Evolutionary conservation across 805 yeast species (phyloP), one percentile per base, ranked within the genome.

Genomic region (Danielozyma ontarioensis): DNA sequence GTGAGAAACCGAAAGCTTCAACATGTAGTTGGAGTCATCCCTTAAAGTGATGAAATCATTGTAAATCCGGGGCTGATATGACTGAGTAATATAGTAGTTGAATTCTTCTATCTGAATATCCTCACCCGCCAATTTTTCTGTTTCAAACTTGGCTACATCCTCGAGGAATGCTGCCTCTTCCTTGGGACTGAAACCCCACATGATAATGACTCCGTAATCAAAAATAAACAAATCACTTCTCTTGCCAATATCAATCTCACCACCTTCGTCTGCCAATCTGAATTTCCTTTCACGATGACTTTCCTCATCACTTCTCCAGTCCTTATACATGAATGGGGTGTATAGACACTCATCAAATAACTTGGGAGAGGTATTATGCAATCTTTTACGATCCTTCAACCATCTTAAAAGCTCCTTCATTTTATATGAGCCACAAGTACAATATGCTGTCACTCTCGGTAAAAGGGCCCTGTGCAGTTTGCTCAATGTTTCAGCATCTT

Each of bases 71-170:
- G 98, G 97, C 57, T 90, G 97, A 57, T 93, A 90, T 39, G 89
- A 80, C 55, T 82, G 80, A 4, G 98, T 93, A 41, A 93, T 81
- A 56, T 93, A 93, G 61, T 89, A 93, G 57, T 90, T 90, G 62
- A 93, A 86, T 53, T 90, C 96, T 57, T 93, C 98, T 16, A 85
- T 69, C 59, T 93, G 97, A 27, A 90, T 82, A 58, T 93, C 97
- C 52, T 86, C 96, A 29, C 77, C 78, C 0, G 96, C 84, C 23
- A 93, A 69, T 56, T 93, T 93, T 53, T 93, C 98, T 51, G 77
- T 82, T 51, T 84, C 98, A 58, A 89, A 93, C 40, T 76, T 78
- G n/a, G 90, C 95, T 45, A 93, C 63, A 51, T 90, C 97, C 32
- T 72, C 73, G 35, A 93, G 61, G 46, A 93, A 85, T 32, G 87